Percentiles rank a stretch among this genome's conserved stretches.
Evolutionary conservation across 345 rosid species (phyloP).

Genomic region (Eucalyptus melliodora): DNA sequence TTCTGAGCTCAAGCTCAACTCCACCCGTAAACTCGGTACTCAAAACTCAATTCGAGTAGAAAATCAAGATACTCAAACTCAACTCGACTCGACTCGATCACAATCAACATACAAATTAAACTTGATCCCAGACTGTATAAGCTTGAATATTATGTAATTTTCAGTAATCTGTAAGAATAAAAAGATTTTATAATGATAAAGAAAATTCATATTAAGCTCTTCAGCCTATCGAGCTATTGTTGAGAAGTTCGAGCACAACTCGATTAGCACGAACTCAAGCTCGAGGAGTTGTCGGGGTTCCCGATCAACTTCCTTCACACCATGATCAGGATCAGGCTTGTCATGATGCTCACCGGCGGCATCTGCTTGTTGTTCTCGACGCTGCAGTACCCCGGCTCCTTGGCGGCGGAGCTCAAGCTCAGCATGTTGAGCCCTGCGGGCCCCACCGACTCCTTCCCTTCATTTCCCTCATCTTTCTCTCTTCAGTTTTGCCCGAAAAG

Average conservation of each 20-base stretch:
- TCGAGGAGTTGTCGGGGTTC: too few relatives aligned
- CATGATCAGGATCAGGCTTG: not conserved
- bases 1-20: too few relatives aligned
- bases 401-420: not conserved
- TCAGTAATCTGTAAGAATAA: not conserved
- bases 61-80: too few relatives aligned
- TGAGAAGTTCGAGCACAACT: not conserved
- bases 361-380: not conserved
- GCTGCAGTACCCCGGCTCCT: not conserved
- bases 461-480: not conserved
- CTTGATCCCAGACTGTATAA: too few relatives aligned
- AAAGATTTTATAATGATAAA: not conserved
- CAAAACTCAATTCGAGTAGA: too few relatives aligned
- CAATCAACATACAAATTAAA: too few relatives aligned
- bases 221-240: not conserved
- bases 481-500: not conserved
- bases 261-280: not conserved
- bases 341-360: not conserved
- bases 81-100: too few relatives aligned
- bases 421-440: not conserved
- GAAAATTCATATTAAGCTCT: not conserved
- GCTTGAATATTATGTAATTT: not conserved
- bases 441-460: not conserved
- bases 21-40: rapidly evolving
- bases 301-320: not conserved